Base-by-base conservation (phyloP, 2,329 filamentous ascomycete genomes). In the Cucurbitaria berberidis region DNA sequence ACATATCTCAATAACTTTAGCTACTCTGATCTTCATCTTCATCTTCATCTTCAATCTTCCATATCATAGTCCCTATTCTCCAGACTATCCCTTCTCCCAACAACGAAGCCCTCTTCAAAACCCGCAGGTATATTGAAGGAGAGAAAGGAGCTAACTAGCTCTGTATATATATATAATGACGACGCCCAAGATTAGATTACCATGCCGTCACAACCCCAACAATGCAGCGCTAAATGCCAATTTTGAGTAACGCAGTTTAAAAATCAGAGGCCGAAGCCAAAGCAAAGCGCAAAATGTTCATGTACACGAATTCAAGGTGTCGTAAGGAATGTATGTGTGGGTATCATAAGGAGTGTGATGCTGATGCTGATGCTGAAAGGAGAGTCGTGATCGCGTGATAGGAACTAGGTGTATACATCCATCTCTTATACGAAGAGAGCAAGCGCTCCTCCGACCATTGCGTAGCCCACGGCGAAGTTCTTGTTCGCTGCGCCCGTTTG, bases 401-500 rank as follows among this genome's bases (percentile, higher is more conserved):
- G 30, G n/a, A n/a, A n/a, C n/a, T n/a, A 26, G 24, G 5, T 9
- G 24, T 26, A 9, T 26, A n/a, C n/a, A 41, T 19, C 34, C 18
- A 15, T 24, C 27, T 41, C 48, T 26, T 30, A 66, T 27, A 59
- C 39, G 40, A 71, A 75, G 27, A 77, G 45, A 26, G 74, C 62
- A 39, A 69, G 69, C 3, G 67, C 71, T 26, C 75, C 64, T 13
- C 75, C 76, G 15, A 72, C 53, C 18, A 75, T 59, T 2, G 72
- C 69, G 6, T 42, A 53, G 11, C 44, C 52, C 2, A 53, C 18
- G 13, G 27, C 64, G 50, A 18, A 61, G 57, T 50, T 45, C 34
- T 60, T 59, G 5, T 53, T 56, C 13, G 74, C 76, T 11, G 71
- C 67, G 38, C 70, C 69, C 6, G 68, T 74, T 61, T 80, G 77